Evolutionary conservation across 176 grass and related monocot genomes (phyloP).

Genomic region (Microstegium vimineum): DNA sequence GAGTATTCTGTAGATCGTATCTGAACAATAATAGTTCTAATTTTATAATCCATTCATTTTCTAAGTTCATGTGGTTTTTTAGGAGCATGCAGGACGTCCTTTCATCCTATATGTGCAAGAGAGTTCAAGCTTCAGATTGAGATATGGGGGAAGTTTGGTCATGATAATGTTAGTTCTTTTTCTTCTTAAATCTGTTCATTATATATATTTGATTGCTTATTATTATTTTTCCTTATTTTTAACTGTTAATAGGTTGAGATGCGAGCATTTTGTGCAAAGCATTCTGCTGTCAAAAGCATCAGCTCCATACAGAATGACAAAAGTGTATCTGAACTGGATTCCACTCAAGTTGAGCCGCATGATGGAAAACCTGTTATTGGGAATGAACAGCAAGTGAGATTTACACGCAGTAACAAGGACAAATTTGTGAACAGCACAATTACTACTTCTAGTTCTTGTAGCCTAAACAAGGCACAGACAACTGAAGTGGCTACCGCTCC

Average conservation of each 20-base stretch:
- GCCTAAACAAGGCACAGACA: slow-evolving; percentile 39
- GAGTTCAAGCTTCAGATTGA: slow-evolving; percentile 87
- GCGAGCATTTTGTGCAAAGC: slow-evolving; percentile 86
- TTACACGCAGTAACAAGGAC: slow-evolving; percentile 71
- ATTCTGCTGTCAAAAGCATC: slow-evolving; percentile 45
- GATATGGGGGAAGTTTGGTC: slow-evolving; percentile 91
- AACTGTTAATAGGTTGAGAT: slow-evolving; percentile 76
- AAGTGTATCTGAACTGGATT: slow-evolving; percentile 27
- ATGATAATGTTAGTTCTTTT: slow-evolving; percentile 68
- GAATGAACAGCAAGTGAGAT: slow-evolving; percentile 66
- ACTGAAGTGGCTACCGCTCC: slow-evolving; percentile 20
- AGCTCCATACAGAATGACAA: slow-evolving; percentile 26
- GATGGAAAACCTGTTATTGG: slow-evolving; percentile 31
- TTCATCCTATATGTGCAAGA: slow-evolving; percentile 97
- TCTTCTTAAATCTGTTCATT: slow-evolving; percentile 27
- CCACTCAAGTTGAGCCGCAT: slow-evolving; percentile 16
- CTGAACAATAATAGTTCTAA: background rate
- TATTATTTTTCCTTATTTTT: slow-evolving; percentile 23
- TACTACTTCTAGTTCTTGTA: slow-evolving; percentile 34
- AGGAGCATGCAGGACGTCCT: slow-evolving; percentile 92
- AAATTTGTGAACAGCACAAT: slow-evolving; percentile 30
- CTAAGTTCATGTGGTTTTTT: slow-evolving; percentile 27
- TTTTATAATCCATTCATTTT: background rate
- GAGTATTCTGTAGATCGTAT: slow-evolving; percentile 7
- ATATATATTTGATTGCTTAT: slow-evolving; percentile 8